These are phyloP conservation scores for Sugiyamaella lignohabitans DNA, from an alignment of 805 yeast genomes.

Conservation along the genomic window DNA sequence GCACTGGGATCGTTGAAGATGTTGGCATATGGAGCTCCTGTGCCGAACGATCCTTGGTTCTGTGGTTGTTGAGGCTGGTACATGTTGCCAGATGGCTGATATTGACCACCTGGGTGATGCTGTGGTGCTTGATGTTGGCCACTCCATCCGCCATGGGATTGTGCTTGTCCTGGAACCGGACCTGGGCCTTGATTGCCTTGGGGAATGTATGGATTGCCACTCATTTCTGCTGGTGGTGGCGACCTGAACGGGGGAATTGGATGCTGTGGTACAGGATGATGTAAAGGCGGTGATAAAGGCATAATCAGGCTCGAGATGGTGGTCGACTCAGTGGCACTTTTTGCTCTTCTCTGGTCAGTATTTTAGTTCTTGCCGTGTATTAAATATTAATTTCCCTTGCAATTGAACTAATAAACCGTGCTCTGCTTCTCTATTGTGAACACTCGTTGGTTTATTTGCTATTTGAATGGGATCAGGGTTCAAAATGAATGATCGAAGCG, in stretches of 20 bases:
- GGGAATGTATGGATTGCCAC: slow-evolving; percentile 14
- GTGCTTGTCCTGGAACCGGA: slow-evolving; percentile 4
- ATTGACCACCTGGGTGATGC: slow-evolving; percentile 19
- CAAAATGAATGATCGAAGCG: no score
- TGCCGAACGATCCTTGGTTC: slow-evolving; percentile 12
- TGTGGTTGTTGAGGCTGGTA: slow-evolving; percentile 27
- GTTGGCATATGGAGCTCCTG: slow-evolving; percentile 24
- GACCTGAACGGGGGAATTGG: slow-evolving; percentile 35
- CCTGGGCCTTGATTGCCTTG: not conserved
- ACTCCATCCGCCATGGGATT: no score
- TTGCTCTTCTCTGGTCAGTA: no score
- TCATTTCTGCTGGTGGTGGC: slow-evolving; percentile 27
- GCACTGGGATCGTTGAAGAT: slow-evolving; percentile 74
- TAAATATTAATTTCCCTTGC: no score
- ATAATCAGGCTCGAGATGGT: no score
- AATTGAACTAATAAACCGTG: no score
- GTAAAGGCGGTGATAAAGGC: slow-evolving; percentile 34
- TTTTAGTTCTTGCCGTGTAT: no score
- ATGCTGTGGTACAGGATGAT: slow-evolving; percentile 42
- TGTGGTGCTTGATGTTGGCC: no score
- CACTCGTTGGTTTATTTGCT: no score
- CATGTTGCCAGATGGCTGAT: not conserved
- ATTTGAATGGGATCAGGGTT: no score
- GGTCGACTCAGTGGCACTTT: no score
- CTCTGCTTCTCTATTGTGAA: no score